Percentiles rank a stretch among this genome's conserved stretches.
Evolutionary conservation across 2,329 filamentous ascomycete genomes (phyloP).

Genomic region (Aspergillus neotritici): DNA sequence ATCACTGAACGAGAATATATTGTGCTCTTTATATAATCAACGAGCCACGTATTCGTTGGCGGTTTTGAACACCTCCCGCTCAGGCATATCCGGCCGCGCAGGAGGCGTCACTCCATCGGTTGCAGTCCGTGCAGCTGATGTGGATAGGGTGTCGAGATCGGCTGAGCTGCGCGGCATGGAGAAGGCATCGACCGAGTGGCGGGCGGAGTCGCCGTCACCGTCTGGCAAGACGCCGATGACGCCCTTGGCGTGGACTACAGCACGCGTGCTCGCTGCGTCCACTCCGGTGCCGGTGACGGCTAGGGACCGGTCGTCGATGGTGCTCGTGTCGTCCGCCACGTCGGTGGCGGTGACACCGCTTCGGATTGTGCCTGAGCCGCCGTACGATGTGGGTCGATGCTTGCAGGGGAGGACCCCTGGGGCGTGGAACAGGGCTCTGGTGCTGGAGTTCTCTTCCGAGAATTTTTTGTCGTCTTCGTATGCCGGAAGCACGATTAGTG

Average conservation of each 20-base stretch:
- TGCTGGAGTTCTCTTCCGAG: conserved; percentile 30
- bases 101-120: conserved; percentile 7
- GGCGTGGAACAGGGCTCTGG: conserved; percentile 27
- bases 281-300: conserved; percentile 12
- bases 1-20: too few species aligned
- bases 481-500: conserved; percentile 25
- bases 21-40: conserved; percentile 4
- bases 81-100: conserved; percentile 23
- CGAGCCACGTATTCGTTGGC: conserved; percentile 16
- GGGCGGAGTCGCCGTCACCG: conserved; percentile 13
- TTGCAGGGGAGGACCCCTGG: conserved; percentile 19
- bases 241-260: conserved; percentile 24
- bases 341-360: conserved; percentile 25
- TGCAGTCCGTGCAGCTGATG: background rate
- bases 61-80: conserved; percentile 27
- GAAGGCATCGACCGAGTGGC: conserved; percentile 22
- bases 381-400: conserved; percentile 19
- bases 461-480: conserved; percentile 23
- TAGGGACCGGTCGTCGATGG: conserved; percentile 22
- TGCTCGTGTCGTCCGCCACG: conserved; percentile 23
- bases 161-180: conserved; percentile 12
- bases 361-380: conserved; percentile 23
- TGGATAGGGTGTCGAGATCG: conserved; percentile 10
- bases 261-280: conserved; percentile 28
- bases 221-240: conserved; percentile 20